Conservation (phyloP, 306 rosid genomes). For the Cucurbita maxima region DNA sequence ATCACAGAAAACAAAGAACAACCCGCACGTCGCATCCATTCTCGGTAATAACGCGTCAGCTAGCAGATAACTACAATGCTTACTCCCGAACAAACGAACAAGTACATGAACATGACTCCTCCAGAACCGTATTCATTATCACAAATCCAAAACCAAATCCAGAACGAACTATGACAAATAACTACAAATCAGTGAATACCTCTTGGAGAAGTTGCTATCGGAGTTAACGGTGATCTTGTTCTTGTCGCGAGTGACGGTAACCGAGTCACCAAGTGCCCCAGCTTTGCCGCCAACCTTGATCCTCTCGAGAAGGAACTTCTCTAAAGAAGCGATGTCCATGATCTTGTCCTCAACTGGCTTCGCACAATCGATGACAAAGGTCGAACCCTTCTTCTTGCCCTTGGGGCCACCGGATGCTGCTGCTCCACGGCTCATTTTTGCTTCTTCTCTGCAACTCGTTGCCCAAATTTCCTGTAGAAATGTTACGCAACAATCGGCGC, state of each 20-base stretch:
- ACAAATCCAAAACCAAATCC: not conserved
- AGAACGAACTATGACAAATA: too few relatives aligned
- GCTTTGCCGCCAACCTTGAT: conserved; percentile 95
- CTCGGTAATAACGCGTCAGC: not conserved
- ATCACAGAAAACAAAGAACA: not conserved
- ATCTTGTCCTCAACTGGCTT: conserved; percentile 96
- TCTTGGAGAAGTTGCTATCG: conserved; percentile 51
- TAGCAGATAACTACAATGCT: not conserved
- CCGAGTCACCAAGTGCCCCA: conserved; percentile 53
- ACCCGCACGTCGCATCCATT: not conserved
- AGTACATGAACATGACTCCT: not conserved
- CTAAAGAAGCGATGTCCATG: conserved; percentile 93
- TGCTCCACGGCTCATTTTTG: conserved; percentile 71
- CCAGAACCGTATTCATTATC: not conserved
- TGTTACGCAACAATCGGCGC: not conserved
- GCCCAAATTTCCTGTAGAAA: not conserved
- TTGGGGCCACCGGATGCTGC: conserved; percentile 39
- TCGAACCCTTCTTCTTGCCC: conserved; percentile 89
- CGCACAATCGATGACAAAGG: conserved; percentile 71
- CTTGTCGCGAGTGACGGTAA: conserved; percentile 42
- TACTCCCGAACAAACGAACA: not conserved
- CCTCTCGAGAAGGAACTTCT: conserved; percentile 89
- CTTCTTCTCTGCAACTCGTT: not conserved
- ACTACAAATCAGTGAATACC: conserved; percentile 14
- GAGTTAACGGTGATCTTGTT: conserved; percentile 61